Base-by-base conservation (phyloP, 148 eudicot genomes). In the Amaranthus hypochondriacus region DNA sequence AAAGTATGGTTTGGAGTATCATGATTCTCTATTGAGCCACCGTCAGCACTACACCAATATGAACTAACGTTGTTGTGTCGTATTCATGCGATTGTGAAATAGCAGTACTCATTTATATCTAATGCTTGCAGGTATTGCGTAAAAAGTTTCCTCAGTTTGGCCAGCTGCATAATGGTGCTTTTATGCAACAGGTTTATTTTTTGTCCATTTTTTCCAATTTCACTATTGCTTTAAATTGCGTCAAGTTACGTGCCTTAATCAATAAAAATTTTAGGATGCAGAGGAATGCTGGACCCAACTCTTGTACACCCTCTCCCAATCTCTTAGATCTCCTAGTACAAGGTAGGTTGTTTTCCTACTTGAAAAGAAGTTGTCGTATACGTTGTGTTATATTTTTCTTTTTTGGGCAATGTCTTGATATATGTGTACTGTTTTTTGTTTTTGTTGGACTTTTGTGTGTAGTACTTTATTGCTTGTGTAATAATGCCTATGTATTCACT, bases 271-370 rank as follows among this genome's bases (percentile, higher is more conserved):
- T 42, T 84, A 94, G 98, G 98, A 94, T 84, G 98, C 98, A 74
- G 98, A 94, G 83, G 98, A 94, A 81, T 94, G 98, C 77, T 94
- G 98, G 98, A 87, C 98, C 8, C 98, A 94, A 72, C 84, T 94
- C 60, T 73, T 94, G 61, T 94, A 87, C 79, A 88, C 97, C 13
- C 97, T 92, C 67, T 87, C 98, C 14, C 91, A 84, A 78, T 87
- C 93, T 67, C 89, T 94, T 13, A 90, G 71, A 73, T 81, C 89
- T 64, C 78, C 93, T 15, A 77, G 68, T 78, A 70, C 89, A 60
- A 84, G 97, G 98, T 94, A 88, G 7, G 55, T 74, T 70, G 51
- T 13, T 70, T 49, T 76, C 59, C 28, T 39, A 74, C 48, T n/a
- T 58, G 21, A 58, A 54, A 18, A 46, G 4, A 9, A 12, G 42